These are phyloP conservation scores for Tuber brumale DNA, from an alignment of 495 filamentous ascomycete species.

Conservation along the genomic window DNA sequence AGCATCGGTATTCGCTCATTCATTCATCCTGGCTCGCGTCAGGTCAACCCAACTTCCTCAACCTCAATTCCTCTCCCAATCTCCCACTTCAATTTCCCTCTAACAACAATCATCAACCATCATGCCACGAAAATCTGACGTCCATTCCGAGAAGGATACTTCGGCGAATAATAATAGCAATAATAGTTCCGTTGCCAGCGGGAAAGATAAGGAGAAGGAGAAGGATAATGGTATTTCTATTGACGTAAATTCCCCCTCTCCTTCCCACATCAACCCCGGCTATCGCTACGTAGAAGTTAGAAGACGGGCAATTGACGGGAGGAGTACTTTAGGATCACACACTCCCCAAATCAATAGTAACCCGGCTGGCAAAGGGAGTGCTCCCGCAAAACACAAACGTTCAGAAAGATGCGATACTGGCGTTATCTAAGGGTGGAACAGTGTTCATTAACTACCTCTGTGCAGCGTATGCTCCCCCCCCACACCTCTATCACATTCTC, in stretches of 20 bases:
- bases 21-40: not conserved
- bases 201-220: slow-evolving; percentile 8
- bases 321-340: slow-evolving; percentile 63
- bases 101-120: not conserved
- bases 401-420: slow-evolving; percentile 84
- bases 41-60: not conserved
- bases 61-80: not conserved
- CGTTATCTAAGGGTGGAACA: slow-evolving; percentile 85
- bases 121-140: slow-evolving; percentile 39
- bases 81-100: not conserved
- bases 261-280: not conserved
- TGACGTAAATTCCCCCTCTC: slow-evolving; percentile 35
- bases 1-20: not conserved
- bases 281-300: not conserved
- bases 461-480: slow-evolving; percentile 57
- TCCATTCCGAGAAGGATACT: slow-evolving; percentile 2
- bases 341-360: slow-evolving; percentile 88
- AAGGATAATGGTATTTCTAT: slow-evolving; percentile 43
- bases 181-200: slow-evolving; percentile 12
- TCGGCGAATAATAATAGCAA: slow-evolving; percentile 15
- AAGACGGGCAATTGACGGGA: slow-evolving; percentile 6
- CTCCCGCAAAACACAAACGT: slow-evolving; percentile 92
- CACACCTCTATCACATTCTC: not conserved
- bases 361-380: slow-evolving; percentile 89
- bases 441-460: slow-evolving; percentile 91